Conservation (phyloP, 1,284 basidiomycete genomes). For the Rhodotorula mucilaginosa region DNA sequence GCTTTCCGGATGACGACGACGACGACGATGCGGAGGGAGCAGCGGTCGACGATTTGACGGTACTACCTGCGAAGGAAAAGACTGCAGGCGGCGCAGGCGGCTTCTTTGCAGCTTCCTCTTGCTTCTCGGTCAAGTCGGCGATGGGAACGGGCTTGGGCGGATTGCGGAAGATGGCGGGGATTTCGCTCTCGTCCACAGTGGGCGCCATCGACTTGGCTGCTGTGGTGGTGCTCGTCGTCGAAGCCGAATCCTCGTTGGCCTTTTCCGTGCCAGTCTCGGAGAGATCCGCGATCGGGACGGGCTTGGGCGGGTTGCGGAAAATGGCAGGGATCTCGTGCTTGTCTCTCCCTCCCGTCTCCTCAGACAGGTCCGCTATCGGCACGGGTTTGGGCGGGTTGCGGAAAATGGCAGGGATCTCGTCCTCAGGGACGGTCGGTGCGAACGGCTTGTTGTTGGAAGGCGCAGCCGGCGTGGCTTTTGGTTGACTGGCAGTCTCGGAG, state of each 20-base stretch:
- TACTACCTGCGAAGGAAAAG: conserved; percentile 40
- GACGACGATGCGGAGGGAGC: conserved; percentile 11
- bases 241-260: neutral
- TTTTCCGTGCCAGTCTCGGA: conserved; percentile 1
- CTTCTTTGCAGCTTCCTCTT: conserved; percentile 8
- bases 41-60: conserved; percentile 21
- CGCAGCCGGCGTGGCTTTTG: neutral
- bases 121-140: conserved; percentile 14
- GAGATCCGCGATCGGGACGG: conserved; percentile 11
- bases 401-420: conserved; percentile 21
- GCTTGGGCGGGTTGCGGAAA: conserved; percentile 23
- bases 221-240: neutral
- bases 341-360: neutral
- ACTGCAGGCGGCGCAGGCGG: conserved; percentile 40
- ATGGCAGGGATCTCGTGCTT: conserved; percentile 16
- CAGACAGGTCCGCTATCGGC: conserved; percentile 13
- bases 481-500: neutral
- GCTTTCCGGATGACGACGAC: conserved; percentile 1
- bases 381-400: conserved; percentile 19
- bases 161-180: conserved; percentile 27
- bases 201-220: neutral
- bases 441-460: neutral
- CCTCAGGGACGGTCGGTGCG: neutral
- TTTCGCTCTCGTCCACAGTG: conserved; percentile 3
- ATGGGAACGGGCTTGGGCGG: conserved; percentile 17